These are phyloP conservation scores for Diplodia corticola DNA, from an alignment of 2,329 filamentous ascomycete species.

Conservation along the genomic window DNA sequence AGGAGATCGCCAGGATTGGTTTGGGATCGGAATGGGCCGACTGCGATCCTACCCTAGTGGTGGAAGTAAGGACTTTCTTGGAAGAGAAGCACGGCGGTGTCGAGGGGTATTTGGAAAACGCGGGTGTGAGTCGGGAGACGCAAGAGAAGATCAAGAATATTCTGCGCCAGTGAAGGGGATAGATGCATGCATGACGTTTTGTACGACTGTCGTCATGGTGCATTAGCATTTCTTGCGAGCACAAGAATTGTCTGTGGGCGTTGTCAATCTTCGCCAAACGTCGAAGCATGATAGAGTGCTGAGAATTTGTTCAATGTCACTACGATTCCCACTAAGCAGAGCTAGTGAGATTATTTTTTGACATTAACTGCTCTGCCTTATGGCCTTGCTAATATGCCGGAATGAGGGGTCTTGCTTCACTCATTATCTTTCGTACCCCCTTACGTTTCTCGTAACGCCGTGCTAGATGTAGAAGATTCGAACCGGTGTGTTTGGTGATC, in stretches of 20 bases:
- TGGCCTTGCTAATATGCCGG: neutral
- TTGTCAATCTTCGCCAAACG: neutral
- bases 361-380: neutral
- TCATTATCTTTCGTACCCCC: neutral
- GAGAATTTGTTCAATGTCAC: neutral
- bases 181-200: neutral
- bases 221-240: neutral
- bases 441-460: neutral
- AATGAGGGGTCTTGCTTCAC: neutral
- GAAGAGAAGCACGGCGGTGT: constrained; percentile 65
- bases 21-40: constrained; percentile 58
- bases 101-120: constrained; percentile 62
- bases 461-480: neutral
- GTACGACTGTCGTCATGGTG: neutral
- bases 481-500: neutral
- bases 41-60: constrained; percentile 58
- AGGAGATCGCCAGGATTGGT: constrained; percentile 70
- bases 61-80: constrained; percentile 59
- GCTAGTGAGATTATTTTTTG: neutral
- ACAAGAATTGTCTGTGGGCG: neutral
- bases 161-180: constrained; percentile 25
- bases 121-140: constrained; percentile 52
- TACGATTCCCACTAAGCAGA: neutral
- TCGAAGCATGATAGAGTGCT: neutral
- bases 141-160: constrained; percentile 37